phyloP scores from a whole-genome alignment of 208 protist genomes.

The Trichomonas vaginalis region DNA sequence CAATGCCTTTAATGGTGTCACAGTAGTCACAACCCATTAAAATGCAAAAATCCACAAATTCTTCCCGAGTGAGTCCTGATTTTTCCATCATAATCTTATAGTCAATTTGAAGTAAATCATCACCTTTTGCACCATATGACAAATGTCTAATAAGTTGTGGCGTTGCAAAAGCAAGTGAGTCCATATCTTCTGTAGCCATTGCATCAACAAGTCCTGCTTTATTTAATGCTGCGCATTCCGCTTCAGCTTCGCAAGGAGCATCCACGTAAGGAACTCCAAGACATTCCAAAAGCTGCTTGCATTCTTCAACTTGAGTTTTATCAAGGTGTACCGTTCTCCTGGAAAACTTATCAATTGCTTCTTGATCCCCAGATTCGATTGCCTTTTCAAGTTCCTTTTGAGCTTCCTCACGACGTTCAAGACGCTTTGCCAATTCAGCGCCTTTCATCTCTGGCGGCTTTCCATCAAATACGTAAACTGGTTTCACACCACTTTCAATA shows the following conservation, averaged over 20 bases:
- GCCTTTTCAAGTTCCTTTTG: slow-evolving; percentile 63
- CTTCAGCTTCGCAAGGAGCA: slow-evolving; percentile 34
- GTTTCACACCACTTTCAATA: slow-evolving; percentile 87
- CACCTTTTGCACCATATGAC: slow-evolving; percentile 67
- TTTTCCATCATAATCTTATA: slow-evolving; percentile 54
- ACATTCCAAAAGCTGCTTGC: slow-evolving; percentile 78
- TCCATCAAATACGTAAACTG: slow-evolving; percentile 92
- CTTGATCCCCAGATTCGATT: slow-evolving; percentile 47
- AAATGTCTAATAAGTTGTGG: slow-evolving; percentile 78
- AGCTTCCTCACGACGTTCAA: slow-evolving; percentile 68
- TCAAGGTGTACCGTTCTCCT: slow-evolving; percentile 40
- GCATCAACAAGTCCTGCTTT: slow-evolving; percentile 71
- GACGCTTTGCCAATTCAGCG: slow-evolving; percentile 60
- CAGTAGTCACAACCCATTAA: slow-evolving; percentile 96
- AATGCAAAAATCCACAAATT: slow-evolving; percentile 98
- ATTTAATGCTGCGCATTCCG: slow-evolving; percentile 63
- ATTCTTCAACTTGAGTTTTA: slow-evolving; percentile 85
- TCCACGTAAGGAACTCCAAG: slow-evolving; percentile 93
- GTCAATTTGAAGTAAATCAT: slow-evolving; percentile 61
- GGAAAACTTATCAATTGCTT: slow-evolving; percentile 46
- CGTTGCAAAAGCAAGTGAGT: slow-evolving; percentile 90
- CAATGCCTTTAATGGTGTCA: slow-evolving; percentile 87
- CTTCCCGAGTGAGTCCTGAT: slow-evolving; percentile 54
- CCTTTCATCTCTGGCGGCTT: slow-evolving; percentile 84
- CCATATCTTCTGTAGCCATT: slow-evolving; percentile 97